A percentile compares a stretch with the other conserved stretches of the same genome.
Conservation (phyloP, 768 basidiomycete genomes). For the Russula vinacea region DNA sequence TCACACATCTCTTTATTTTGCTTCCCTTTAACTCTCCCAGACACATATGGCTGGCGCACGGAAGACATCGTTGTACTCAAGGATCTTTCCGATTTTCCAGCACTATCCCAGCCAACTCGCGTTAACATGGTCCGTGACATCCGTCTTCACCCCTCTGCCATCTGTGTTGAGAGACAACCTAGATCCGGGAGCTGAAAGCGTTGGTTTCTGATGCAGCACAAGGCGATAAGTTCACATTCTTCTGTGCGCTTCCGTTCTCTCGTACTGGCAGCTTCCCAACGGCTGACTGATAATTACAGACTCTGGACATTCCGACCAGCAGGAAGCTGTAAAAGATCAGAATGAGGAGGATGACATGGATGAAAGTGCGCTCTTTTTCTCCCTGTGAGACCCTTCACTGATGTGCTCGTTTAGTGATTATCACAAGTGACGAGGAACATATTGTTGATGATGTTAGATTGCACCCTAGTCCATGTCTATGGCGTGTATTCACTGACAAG, state of each 20-base stretch:
- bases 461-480: background rate
- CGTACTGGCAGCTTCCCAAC: background rate
- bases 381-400: background rate
- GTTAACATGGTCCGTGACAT: slow-evolving; percentile 23
- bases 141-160: background rate
- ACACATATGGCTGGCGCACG: slow-evolving; percentile 21
- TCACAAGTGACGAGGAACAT: slow-evolving; percentile 21
- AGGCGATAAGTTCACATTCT: slow-evolving; percentile 33
- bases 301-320: slow-evolving; percentile 33
- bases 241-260: slow-evolving; percentile 30
- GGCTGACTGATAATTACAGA: slow-evolving; percentile 15
- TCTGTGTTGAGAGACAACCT: background rate
- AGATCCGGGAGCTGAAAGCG: slow-evolving; percentile 28
- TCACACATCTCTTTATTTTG: too few species aligned
- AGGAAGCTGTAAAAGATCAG: slow-evolving; percentile 1
- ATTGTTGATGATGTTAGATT: slow-evolving; percentile 32
- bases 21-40: background rate
- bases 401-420: slow-evolving; percentile 7
- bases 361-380: slow-evolving; percentile 26
- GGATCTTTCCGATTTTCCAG: slow-evolving; percentile 8
- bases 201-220: slow-evolving; percentile 29
- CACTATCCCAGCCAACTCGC: slow-evolving; percentile 20
- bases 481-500: background rate
- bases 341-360: slow-evolving; percentile 32
- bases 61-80: slow-evolving; percentile 28